Evolutionary conservation across 2,329 filamentous ascomycete species (phyloP).

Genomic region (Apiospora sp.): DNA sequence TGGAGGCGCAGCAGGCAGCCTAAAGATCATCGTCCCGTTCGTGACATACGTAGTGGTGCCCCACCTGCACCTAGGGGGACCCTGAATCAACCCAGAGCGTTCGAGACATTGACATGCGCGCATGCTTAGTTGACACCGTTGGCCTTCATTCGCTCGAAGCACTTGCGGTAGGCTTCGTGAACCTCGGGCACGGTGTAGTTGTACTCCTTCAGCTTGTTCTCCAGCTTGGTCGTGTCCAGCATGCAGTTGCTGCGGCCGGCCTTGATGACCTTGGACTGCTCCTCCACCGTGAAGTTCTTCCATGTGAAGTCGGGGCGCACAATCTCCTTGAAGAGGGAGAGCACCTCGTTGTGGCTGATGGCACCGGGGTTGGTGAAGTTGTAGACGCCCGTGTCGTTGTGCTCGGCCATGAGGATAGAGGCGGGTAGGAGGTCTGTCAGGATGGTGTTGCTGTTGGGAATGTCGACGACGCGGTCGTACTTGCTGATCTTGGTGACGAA

Average conservation of each 20-base stretch:
- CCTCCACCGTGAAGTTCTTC: slow-evolving; percentile 72
- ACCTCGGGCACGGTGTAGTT: slow-evolving; percentile 66
- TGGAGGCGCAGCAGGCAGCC: slow-evolving; percentile 15
- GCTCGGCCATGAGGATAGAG: slow-evolving; percentile 66
- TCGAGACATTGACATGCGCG: slow-evolving; percentile 12
- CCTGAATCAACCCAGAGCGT: not conserved
- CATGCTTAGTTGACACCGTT: slow-evolving; percentile 56
- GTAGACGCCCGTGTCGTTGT: slow-evolving; percentile 69
- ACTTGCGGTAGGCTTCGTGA: slow-evolving; percentile 66
- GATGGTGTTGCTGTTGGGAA: slow-evolving; percentile 74
- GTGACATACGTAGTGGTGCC: slow-evolving; percentile 3
- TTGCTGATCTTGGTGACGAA: slow-evolving; percentile 74
- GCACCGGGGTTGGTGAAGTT: slow-evolving; percentile 77
- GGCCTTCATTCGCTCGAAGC: slow-evolving; percentile 70
- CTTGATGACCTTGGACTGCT: slow-evolving; percentile 73
- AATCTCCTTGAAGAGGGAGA: slow-evolving; percentile 68
- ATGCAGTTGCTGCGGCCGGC: slow-evolving; percentile 72
- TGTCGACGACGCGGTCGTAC: slow-evolving; percentile 71
- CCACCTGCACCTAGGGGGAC: not conserved
- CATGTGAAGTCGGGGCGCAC: slow-evolving; percentile 67
- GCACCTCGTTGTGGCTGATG: slow-evolving; percentile 75
- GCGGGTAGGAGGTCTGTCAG: slow-evolving; percentile 70
- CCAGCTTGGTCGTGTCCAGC: slow-evolving; percentile 69
- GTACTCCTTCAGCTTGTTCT: slow-evolving; percentile 66
- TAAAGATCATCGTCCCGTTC: slow-evolving; percentile 17